These are phyloP conservation scores for Globisporangium viniferum DNA, from an alignment of 352 stramenopile genomes.

Conservation along the genomic window DNA sequence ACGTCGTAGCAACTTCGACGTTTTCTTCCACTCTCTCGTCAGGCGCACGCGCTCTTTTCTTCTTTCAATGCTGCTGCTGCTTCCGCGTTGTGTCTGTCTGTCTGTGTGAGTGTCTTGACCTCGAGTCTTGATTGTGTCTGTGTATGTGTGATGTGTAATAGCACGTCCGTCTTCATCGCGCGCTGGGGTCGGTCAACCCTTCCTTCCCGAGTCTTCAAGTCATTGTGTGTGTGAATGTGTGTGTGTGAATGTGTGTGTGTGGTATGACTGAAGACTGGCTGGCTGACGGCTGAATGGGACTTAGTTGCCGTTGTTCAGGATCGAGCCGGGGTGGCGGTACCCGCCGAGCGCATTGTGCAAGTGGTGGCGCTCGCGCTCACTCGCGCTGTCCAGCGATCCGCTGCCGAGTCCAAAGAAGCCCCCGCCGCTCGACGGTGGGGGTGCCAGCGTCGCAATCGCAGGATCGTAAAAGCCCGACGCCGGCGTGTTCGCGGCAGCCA, in stretches of 20 bases:
- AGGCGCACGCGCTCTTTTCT: background rate
- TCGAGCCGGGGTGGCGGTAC: constrained; percentile 39
- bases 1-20: background rate
- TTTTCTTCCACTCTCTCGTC: background rate
- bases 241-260: constrained; percentile 1
- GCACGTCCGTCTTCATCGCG: background rate
- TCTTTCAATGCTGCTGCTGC: constrained; percentile 4
- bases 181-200: constrained; percentile 9
- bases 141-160: background rate
- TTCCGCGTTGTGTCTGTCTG: constrained; percentile 8
- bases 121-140: no score
- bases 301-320: constrained; percentile 49
- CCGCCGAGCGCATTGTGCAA: constrained; percentile 34
- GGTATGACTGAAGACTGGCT: background rate
- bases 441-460: constrained; percentile 37
- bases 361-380: constrained; percentile 23
- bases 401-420: constrained; percentile 28
- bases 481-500: constrained; percentile 10
- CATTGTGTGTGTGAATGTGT: constrained; percentile 8
- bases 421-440: constrained; percentile 6
- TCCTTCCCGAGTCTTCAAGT: constrained; percentile 2
- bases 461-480: constrained; percentile 45
- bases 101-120: constrained; percentile 11
- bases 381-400: constrained; percentile 25
- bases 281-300: background rate